Evolutionary conservation across 2,329 filamentous ascomycete species (phyloP), one percentile per base, ranked within the genome.

Genomic region (Alternaria viburni): DNA sequence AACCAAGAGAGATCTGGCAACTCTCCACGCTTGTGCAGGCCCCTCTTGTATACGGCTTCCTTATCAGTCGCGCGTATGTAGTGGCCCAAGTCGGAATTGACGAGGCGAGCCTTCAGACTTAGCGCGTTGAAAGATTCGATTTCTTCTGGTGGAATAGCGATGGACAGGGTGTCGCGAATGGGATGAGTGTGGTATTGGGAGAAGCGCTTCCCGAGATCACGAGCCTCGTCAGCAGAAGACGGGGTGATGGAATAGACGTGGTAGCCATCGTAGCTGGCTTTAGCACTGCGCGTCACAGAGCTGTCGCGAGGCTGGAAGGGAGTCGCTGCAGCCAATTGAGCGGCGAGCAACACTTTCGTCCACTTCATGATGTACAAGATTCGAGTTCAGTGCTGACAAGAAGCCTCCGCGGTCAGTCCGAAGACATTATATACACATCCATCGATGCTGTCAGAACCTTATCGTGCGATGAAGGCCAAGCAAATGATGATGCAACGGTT

Each of bases 81-180:
- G 9, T 71, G 71, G 23, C 82, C 83, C 25, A 85, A 73, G 66
- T 85, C 77, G 13, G 79, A 75, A 62, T 84, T 82, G 75, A 85
- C 79, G 12, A 81, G 68, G 44, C 78, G 74, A 6, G 68, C 68
- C n/a, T 77, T 72, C 46, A 83, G 69, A 4, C 73, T 76, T 9
- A 81, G 68, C 9, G 73, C 69, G 52, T 81, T 64, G 60, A 84
- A 84, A 4, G 74, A 71, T 0, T 69, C 61, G 11, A 83, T 58
- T 30, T 82, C 76, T 4, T 78, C 71, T 17, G 80, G 79, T 12
- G 82, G 74, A 44, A 85, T 73, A 11, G 79, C 79, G 47, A 85
- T 61, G 10, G 69, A 73, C 11, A 73, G 51, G 9, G 63, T 64
- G 25, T 72, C 56, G 36, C 69, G 69, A 17, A 70, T 62, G 7